phyloP scores from a whole-genome alignment of 192 early-diverging fungal species.

The Chytriomyces sp. region DNA sequence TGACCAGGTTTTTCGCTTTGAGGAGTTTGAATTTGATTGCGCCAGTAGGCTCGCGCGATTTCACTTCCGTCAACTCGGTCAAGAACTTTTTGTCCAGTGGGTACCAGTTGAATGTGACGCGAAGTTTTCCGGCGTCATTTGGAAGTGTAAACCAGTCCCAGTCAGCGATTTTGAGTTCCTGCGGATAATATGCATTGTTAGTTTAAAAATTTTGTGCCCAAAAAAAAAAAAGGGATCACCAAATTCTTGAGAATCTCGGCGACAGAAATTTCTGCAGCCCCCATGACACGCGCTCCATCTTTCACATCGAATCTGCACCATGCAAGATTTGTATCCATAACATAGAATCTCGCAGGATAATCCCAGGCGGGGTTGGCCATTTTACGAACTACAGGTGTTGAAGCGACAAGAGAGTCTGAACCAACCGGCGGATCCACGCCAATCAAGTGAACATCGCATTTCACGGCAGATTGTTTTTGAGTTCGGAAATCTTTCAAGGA shows the following conservation, averaged over 20 bases:
- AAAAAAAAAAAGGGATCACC: background rate
- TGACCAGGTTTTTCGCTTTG: slow-evolving; percentile 76
- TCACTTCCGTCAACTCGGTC: slow-evolving; percentile 51
- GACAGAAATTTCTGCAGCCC: slow-evolving; percentile 50
- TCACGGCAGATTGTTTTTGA: slow-evolving; percentile 53
- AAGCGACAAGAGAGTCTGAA: slow-evolving; percentile 14
- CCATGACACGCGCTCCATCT: slow-evolving; percentile 52
- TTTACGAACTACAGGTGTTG: slow-evolving; percentile 70
- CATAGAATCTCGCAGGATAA: slow-evolving; percentile 65
- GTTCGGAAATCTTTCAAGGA: slow-evolving; percentile 51
- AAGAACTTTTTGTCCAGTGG: slow-evolving; percentile 76
- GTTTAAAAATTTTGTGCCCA: slow-evolving; percentile 43
- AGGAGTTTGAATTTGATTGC: slow-evolving; percentile 78
- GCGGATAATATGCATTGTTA: slow-evolving; percentile 43
- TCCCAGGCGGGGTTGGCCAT: slow-evolving; percentile 86
- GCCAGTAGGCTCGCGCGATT: slow-evolving; percentile 69
- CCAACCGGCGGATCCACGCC: background rate
- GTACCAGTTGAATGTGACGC: slow-evolving; percentile 76
- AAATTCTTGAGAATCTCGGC: slow-evolving; percentile 51
- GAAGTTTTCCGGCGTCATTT: slow-evolving; percentile 60
- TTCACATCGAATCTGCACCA: slow-evolving; percentile 66
- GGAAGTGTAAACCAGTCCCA: slow-evolving; percentile 70
- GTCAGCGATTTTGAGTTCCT: slow-evolving; percentile 28
- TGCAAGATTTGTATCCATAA: slow-evolving; percentile 69
- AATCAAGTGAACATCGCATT: slow-evolving; percentile 45